These are phyloP conservation scores for Talaromyces sp. DNA, from an alignment of 2,329 filamentous ascomycete species.

Conservation along the genomic window DNA sequence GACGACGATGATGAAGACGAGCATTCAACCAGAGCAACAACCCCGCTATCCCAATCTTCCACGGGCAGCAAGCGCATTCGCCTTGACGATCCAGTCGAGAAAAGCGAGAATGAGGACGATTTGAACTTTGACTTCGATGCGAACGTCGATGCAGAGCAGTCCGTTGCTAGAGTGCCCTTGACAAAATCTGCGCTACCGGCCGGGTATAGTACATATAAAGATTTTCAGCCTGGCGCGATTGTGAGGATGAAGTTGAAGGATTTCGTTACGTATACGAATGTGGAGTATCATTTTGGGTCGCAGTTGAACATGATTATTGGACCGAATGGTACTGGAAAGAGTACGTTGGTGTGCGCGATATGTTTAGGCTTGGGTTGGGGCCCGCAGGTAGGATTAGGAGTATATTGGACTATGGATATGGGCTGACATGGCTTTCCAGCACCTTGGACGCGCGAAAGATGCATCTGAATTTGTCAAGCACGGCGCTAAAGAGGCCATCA, in stretches of 20 bases:
- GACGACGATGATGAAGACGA: slow-evolving; percentile 29
- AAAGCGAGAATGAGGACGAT: slow-evolving; percentile 25
- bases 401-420: not conserved
- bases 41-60: slow-evolving; percentile 28
- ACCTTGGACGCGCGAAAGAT: slow-evolving; percentile 81
- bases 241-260: slow-evolving; percentile 81
- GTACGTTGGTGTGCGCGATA: slow-evolving; percentile 93
- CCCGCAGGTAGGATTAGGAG: slow-evolving; percentile 52
- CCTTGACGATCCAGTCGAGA: slow-evolving; percentile 27
- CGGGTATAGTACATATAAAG: not conserved
- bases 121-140: slow-evolving; percentile 19
- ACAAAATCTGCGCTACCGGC: slow-evolving; percentile 16
- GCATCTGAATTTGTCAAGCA: slow-evolving; percentile 92
- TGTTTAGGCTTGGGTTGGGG: slow-evolving; percentile 87
- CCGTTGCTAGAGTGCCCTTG: not conserved
- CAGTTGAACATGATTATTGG: slow-evolving; percentile 98
- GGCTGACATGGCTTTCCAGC: slow-evolving; percentile 39
- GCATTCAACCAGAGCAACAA: slow-evolving; percentile 22
- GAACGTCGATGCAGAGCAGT: slow-evolving; percentile 2
- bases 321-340: slow-evolving; percentile 98
- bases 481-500: slow-evolving; percentile 70
- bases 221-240: slow-evolving; percentile 69
- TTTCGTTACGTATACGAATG: slow-evolving; percentile 92
- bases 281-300: slow-evolving; percentile 86
- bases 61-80: slow-evolving; percentile 36